Percentiles rank a stretch among this genome's conserved stretches.
phyloP scores from a whole-genome alignment of 2,329 filamentous ascomycete genomes.

The Cyphellophora europaea region DNA sequence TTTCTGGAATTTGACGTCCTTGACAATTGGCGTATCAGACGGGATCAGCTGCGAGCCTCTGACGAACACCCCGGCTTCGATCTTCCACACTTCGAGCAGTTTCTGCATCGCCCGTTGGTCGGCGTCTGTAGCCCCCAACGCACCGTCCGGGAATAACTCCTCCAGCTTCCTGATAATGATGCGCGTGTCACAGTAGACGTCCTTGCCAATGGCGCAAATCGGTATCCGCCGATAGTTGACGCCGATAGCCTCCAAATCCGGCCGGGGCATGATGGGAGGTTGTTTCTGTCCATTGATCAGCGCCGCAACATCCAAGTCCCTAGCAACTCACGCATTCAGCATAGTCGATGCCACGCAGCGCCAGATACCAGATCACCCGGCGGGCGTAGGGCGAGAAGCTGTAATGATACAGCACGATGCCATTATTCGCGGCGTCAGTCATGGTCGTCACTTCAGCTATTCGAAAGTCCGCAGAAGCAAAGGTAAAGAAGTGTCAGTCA shows the following conservation, averaged over 20 bases:
- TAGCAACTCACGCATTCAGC: slow-evolving; percentile 52
- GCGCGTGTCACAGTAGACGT: slow-evolving; percentile 61
- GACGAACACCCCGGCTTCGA: slow-evolving; percentile 50
- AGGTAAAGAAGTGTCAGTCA: too few species aligned
- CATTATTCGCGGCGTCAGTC: slow-evolving; percentile 14
- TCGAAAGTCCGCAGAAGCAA: too few species aligned
- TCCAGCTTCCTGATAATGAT: slow-evolving; percentile 56
- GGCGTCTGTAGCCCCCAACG: slow-evolving; percentile 28
- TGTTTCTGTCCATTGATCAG: slow-evolving; percentile 45
- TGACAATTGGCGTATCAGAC: slow-evolving; percentile 41
- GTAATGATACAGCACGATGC: slow-evolving; percentile 52
- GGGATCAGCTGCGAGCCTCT: slow-evolving; percentile 49
- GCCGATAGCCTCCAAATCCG: slow-evolving; percentile 52
- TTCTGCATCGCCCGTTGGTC: slow-evolving; percentile 41
- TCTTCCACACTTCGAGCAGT: slow-evolving; percentile 47
- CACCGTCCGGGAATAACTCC: slow-evolving; percentile 37
- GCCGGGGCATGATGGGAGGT: slow-evolving; percentile 57
- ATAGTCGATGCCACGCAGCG: slow-evolving; percentile 55
- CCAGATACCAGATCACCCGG: slow-evolving; percentile 58
- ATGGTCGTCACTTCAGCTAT: too few species aligned
- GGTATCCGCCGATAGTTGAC: slow-evolving; percentile 63
- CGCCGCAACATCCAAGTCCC: background rate
- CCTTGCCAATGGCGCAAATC: slow-evolving; percentile 54
- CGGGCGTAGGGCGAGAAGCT: slow-evolving; percentile 54
- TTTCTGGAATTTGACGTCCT: slow-evolving; percentile 49